Evolutionary conservation across 176 grass and related monocot species (phyloP), one percentile per base, ranked within the genome.

Genomic region (Carex cristatella): DNA sequence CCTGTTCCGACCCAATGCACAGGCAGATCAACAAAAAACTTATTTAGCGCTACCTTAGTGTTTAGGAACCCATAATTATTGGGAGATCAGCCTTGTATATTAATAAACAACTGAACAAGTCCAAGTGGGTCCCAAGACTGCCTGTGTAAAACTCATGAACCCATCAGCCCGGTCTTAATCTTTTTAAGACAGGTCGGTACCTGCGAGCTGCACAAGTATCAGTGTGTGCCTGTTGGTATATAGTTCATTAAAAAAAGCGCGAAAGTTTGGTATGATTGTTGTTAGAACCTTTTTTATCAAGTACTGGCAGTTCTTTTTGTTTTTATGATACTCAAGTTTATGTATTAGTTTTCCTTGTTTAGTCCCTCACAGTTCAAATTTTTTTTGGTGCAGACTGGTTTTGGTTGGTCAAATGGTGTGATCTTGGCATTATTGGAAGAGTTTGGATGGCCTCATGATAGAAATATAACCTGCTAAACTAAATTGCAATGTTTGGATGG

Each of bases 401-500:
- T 98, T 90, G 96, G 96, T 86, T 98, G 96, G 96, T 94, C 96
- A 53, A 98, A 98, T 62, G 96, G 93, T 65, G 96, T 98, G 54
- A 61, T 95, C 44, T 70, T 98, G 49, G 75, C 91, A 64, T 98
- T 98, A 83, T 88, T 98, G 81, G 96, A 98, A 81, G 87, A 95
- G 59, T 94, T 95, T 86, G 96, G 96, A 35, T 98, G 96, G 96
- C 88, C 96, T 51, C 83, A 6, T 56, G 81, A 91, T 62, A 93
- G 85, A 79, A 85, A 86, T 76, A 89, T 95, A 59, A 70, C 23
- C 7, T 95, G 91, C 40, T 83, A 83, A 65, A 83, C 40, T 51
- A 67, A 83, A 83, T 67, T 30, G 40, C 19, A 54, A 55, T 77
- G 19, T 28, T 51, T 28, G 70, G 93, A 28, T 98, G 95, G 95